Base-by-base conservation (phyloP, 2,329 filamentous ascomycete genomes). In the Fusarium longipes region DNA sequence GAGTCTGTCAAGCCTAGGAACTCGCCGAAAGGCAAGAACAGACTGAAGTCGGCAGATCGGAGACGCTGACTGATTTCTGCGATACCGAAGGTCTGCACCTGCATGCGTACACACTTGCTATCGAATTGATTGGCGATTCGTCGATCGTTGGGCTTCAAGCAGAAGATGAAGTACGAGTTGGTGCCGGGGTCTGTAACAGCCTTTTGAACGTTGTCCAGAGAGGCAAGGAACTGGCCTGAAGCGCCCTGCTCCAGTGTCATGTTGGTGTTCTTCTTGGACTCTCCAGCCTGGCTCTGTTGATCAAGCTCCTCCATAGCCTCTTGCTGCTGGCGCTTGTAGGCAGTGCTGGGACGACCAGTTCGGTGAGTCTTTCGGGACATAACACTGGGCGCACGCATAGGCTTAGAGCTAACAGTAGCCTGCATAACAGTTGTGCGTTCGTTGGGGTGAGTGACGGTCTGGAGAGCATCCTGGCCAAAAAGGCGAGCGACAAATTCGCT, bases 51-150 rank as follows among this genome's bases (percentile, higher is more conserved):
- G 0, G 95, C 95, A 55, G 95, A 95, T 48, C 94, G 89, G 36
- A 99, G 84, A 20, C 96, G 87, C 76, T 97, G 94, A 76, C 94
- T 97, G 77, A 99, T 97, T 76, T 99, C 96, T 2, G 94, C 94
- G 73, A 99, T 97, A 30, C 96, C 96, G 70, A 98, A 93, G 0
- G 93, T 97, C 76, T 98, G 95, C 2, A 99, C 87, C 76, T 99
- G 96, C 12, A 92, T 92, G 6, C 96, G 90, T 22, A 99, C 96
- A 76, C 96, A 99, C 79, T 98, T 98, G 86, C 93, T 97, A 78
- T 99, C 96, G 73, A 98, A 99, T 75, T 99, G 96, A 71, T 99
- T 99, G 64, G 96, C 95, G 70, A 99, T 99, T 48, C 96, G 89
- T 52, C 96, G 88, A 77, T 99, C 96, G 72, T 99, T 99, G 22